Evolutionary conservation across 345 rosid genomes (phyloP), one percentile per base, ranked within the genome.

Genomic region (Eucalyptus brandiana): DNA sequence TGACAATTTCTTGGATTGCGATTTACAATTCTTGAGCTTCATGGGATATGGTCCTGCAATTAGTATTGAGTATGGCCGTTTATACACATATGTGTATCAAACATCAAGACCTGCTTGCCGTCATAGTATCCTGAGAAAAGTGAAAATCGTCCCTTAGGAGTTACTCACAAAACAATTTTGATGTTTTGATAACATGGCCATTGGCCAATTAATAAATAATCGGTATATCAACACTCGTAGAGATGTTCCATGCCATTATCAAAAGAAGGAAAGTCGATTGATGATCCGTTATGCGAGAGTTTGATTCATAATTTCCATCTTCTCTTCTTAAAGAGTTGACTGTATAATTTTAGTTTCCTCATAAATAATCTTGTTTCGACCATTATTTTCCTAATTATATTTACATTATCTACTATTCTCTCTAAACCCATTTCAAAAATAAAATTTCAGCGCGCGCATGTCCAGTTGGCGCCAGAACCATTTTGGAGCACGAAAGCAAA

Each of bases 21-120:
- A 69, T 18, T n/a, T n/a, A n/a, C 9, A 65, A n/a, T 65, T 15
- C 76, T 65, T 5, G 1, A 30, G 37, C 10, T 30, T 65, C 32
- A 1, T 28, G 16, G 32, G 16, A 60, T 12, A 28, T 7, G 10
- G 72, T n/a, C 72, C 3, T 14, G 19, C 37, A 16, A 14, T 16
- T 67, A 32, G 37, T 67, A 67, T n/a, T 17, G 32, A 3, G 23
- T 32, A 0, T 8, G 1, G 23, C 0, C 0, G 2, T 60, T 60
- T 12, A 11, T 60, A 26, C 3, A 12, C 0, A 5, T 5, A 4
- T 4, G 7, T 12, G 2, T 21, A 12, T n/a, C 21, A 0, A 1
- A 67, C 9, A 0, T 32, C 5, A 6, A 67, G 40, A 67, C 21
- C 3, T 32, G 80, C 0, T 67, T 0, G 23, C 11, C 23, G 8